Percentiles rank a stretch among this genome's conserved stretches.
Evolutionary conservation across 2,329 filamentous ascomycete species (phyloP).

Genomic region (Neonectria magnoliae): DNA sequence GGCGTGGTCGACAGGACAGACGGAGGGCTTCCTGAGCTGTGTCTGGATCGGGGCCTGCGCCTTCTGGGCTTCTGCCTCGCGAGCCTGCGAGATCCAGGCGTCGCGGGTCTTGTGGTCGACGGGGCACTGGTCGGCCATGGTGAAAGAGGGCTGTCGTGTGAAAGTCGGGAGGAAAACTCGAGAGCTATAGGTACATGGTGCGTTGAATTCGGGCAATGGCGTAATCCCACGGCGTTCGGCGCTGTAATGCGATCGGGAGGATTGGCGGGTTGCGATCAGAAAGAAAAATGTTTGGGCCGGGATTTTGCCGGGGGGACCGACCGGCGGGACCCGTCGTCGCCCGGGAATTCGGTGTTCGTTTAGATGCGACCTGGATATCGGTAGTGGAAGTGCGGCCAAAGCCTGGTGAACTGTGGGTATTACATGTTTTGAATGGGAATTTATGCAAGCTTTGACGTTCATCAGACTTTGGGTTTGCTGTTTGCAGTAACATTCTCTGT

Average conservation of each 20-base stretch:
- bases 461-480: too few relatives aligned
- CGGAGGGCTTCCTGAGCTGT: conserved; percentile 29
- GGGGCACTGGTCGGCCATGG: conserved; percentile 68
- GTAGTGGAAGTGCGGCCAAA: too few relatives aligned
- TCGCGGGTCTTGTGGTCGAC: conserved; percentile 91
- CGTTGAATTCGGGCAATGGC: conserved; percentile 23
- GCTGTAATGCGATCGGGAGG: conserved; percentile 27
- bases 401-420: too few relatives aligned
- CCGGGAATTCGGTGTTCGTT: not conserved
- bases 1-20: conserved; percentile 49
- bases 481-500: too few relatives aligned
- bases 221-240: conserved; percentile 29
- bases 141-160: not conserved
- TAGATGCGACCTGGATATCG: not conserved
- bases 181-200: conserved; percentile 8
- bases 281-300: conserved; percentile 35
- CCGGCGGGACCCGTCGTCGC: not conserved
- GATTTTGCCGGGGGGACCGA: conserved; percentile 31
- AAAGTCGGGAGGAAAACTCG: not conserved
- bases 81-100: conserved; percentile 81
- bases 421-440: too few relatives aligned
- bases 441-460: too few relatives aligned
- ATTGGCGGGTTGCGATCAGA: conserved; percentile 33
- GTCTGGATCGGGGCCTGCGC: conserved; percentile 32
- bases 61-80: conserved; percentile 57